A percentile compares a stretch with the other conserved stretches of the same genome.
Evolutionary conservation across 2,329 filamentous ascomycete genomes (phyloP).

Genomic region (Aspergillus unguis): DNA sequence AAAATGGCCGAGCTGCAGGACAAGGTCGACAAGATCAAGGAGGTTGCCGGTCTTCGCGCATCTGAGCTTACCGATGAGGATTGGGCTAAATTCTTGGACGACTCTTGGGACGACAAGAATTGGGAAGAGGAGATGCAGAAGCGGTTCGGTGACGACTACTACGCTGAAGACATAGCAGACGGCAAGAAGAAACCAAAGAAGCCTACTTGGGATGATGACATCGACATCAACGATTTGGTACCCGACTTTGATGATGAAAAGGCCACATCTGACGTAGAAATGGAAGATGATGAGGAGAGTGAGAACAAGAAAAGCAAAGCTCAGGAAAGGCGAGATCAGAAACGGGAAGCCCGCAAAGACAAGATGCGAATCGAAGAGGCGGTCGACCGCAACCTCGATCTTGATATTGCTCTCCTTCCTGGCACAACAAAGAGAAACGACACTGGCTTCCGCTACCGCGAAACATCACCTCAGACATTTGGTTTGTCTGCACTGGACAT

Average conservation of each 20-base stretch:
- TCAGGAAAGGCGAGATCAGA: conserved; percentile 54
- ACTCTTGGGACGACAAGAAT: conserved; percentile 79
- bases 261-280: conserved; percentile 55
- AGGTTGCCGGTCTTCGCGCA: conserved; percentile 76
- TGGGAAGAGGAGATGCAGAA: conserved; percentile 91
- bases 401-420: conserved; percentile 63
- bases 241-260: conserved; percentile 73
- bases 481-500: conserved; percentile 89
- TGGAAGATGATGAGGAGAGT: conserved; percentile 39
- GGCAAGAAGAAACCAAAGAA: conserved; percentile 67
- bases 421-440: conserved; percentile 51
- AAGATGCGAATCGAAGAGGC: conserved; percentile 80
- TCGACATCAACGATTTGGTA: conserved; percentile 89
- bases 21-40: conserved; percentile 82
- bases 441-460: conserved; percentile 79
- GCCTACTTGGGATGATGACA: conserved; percentile 93
- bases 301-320: conserved; percentile 45
- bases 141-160: conserved; percentile 87
- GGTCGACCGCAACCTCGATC: conserved; percentile 75
- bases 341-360: conserved; percentile 75
- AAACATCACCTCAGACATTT: conserved; percentile 85
- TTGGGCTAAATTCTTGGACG: conserved; percentile 80
- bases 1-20: conserved; percentile 87
- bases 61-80: conserved; percentile 69
- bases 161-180: conserved; percentile 54